Percentiles rank a stretch among this genome's conserved stretches.
Conservation (phyloP, 208 protist genomes). For the Dictyostelium gargantuum region DNA sequence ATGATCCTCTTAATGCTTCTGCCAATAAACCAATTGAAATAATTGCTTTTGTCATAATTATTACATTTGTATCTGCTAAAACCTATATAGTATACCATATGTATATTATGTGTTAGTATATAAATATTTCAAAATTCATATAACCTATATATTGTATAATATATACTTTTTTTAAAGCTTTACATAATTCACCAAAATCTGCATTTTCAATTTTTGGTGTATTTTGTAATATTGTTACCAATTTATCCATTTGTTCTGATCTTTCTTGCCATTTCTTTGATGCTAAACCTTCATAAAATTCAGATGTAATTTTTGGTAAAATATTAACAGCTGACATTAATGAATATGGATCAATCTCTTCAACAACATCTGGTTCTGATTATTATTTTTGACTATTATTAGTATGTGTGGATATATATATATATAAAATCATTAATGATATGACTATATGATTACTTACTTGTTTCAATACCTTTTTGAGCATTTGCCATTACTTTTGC, state of each 20-base stretch:
- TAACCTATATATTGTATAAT: no score
- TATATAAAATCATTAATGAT: not conserved
- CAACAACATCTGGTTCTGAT: not conserved
- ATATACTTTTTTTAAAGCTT: slow-evolving; percentile 4
- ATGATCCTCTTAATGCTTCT: not conserved
- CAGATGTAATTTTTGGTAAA: slow-evolving; percentile 3
- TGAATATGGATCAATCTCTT: slow-evolving; percentile 59
- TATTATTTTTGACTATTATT: not conserved
- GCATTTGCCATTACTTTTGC: not conserved
- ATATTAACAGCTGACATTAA: slow-evolving; percentile 41
- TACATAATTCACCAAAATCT: not conserved
- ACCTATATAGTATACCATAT: no score
- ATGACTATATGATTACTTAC: not conserved
- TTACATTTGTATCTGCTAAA: slow-evolving; percentile 49
- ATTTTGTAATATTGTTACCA: not conserved
- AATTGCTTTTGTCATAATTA: slow-evolving; percentile 30
- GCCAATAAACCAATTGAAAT: slow-evolving; percentile 3
- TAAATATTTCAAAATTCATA: no score
- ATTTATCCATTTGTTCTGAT: not conserved
- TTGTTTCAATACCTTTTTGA: not conserved
- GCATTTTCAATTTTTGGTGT: slow-evolving; percentile 34
- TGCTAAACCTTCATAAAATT: slow-evolving; percentile 36
- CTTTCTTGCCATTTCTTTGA: slow-evolving; percentile 42
- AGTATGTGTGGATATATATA: not conserved
- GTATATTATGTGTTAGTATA: no score